Conservation (phyloP, 2,329 filamentous ascomycete species). For the Allantophomopsis lycopodina region DNA sequence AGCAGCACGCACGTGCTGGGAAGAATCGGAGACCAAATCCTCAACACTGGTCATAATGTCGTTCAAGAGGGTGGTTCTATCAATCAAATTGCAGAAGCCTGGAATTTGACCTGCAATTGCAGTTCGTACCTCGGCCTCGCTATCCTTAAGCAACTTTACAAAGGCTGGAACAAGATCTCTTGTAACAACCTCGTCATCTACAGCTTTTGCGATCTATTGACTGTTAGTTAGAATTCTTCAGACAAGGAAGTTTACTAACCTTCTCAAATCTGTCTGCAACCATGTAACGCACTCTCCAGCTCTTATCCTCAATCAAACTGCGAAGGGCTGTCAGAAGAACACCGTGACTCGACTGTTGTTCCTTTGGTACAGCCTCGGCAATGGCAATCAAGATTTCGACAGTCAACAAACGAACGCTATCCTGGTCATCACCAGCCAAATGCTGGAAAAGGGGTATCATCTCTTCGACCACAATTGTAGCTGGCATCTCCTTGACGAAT, state of each 20-base stretch:
- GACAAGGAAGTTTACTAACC: constrained; percentile 31
- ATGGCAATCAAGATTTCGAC: constrained; percentile 95
- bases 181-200: constrained; percentile 91
- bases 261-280: constrained; percentile 97
- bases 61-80: constrained; percentile 75
- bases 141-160: constrained; percentile 95
- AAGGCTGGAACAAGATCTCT: constrained; percentile 93
- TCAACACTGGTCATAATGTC: constrained; percentile 96
- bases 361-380: constrained; percentile 93
- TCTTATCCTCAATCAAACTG: constrained; percentile 96
- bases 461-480: constrained; percentile 84
- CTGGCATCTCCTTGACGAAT: constrained; percentile 94
- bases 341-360: constrained; percentile 93
- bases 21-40: constrained; percentile 88
- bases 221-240: too few relatives aligned
- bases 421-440: constrained; percentile 90
- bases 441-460: constrained; percentile 99
- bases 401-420: constrained; percentile 89
- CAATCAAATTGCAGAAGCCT: constrained; percentile 82
- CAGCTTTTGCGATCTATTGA: constrained; percentile 82
- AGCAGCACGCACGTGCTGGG: constrained; percentile 91
- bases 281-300: constrained; percentile 98
- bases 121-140: constrained; percentile 92
- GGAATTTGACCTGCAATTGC: constrained; percentile 96
- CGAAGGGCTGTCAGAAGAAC: constrained; percentile 82